A percentile compares a stretch with the other conserved stretches of the same genome.
phyloP scores from a whole-genome alignment of 2,329 filamentous ascomycete species.

The Erysiphe pulchra region DNA sequence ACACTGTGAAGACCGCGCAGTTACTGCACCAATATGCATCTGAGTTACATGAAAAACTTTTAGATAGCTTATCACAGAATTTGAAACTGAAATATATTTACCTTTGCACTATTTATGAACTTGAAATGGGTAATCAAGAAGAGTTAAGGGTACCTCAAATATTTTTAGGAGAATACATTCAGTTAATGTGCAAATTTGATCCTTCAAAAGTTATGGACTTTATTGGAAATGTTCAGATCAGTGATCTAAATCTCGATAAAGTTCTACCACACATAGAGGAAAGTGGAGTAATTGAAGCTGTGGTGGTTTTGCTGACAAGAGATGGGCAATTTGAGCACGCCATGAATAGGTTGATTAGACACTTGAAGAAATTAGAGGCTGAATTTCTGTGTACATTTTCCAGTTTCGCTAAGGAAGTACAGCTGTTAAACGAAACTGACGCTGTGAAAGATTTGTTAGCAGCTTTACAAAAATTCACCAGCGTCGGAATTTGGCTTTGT shows the following conservation, averaged over 20 bases:
- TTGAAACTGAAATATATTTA: constrained; percentile 36
- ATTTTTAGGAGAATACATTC: constrained; percentile 64
- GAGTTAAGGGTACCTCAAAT: constrained; percentile 19
- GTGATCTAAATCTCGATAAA: constrained; percentile 53
- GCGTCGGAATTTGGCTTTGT: constrained; percentile 89
- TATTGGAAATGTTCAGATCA: constrained; percentile 47
- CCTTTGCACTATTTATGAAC: constrained; percentile 48
- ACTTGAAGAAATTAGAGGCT: constrained; percentile 55
- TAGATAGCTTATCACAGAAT: constrained; percentile 26
- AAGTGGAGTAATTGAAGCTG: constrained; percentile 75
- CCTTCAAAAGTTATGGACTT: constrained; percentile 66
- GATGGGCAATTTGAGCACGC: constrained; percentile 65
- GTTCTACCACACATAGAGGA: constrained; percentile 74
- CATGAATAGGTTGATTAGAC: constrained; percentile 62
- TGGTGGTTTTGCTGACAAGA: constrained; percentile 68
- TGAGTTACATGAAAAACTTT: constrained; percentile 26
- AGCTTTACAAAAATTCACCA: constrained; percentile 65
- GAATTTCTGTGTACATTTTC: constrained; percentile 49
- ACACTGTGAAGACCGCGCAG: constrained; percentile 28
- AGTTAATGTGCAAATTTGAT: constrained; percentile 73
- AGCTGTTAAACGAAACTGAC: constrained; percentile 29
- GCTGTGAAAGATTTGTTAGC: constrained; percentile 49
- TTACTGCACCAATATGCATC: constrained; percentile 29
- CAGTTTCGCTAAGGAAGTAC: constrained; percentile 28
- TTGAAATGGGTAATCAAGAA: constrained; percentile 16